Conservation (phyloP, 371 early-diverging fungal genomes). For the Zychaea mexicana region DNA sequence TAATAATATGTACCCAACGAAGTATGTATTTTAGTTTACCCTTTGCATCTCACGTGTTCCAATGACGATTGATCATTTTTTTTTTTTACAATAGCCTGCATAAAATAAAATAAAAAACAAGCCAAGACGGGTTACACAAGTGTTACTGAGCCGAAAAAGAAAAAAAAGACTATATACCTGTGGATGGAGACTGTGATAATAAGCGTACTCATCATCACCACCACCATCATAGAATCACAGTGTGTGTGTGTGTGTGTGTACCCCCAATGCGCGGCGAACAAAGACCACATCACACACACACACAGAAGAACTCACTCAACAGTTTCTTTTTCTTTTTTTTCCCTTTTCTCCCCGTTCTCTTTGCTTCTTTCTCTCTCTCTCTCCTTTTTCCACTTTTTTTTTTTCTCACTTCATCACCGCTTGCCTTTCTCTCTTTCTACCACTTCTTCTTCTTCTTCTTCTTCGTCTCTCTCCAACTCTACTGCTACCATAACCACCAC, state of each 20-base stretch:
- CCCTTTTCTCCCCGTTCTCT: conserved; percentile 11
- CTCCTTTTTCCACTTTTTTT: conserved; percentile 10
- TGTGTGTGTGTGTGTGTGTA: no score
- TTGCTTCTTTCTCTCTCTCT: conserved; percentile 13
- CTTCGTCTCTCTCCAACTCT: conserved; percentile 2
- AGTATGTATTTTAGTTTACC: no score
- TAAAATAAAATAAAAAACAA: no score
- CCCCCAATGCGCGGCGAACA: not conserved
- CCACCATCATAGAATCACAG: no score
- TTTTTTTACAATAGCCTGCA: not conserved
- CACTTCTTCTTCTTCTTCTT: conserved; percentile 10
- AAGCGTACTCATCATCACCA: no score
- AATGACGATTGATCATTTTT: not conserved
- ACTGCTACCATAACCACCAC: not conserved
- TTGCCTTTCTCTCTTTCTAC: not conserved
- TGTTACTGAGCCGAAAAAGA: not conserved
- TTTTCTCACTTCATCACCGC: conserved; percentile 6
- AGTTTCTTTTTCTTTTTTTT: conserved; percentile 4
- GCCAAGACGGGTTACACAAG: not conserved
- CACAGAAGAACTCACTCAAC: not conserved
- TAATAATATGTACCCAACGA: not conserved
- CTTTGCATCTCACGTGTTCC: not conserved
- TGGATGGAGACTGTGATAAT: no score
- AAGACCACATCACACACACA: not conserved
- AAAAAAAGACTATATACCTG: no score